Base-by-base conservation (phyloP, 768 basidiomycete species). In the Russula emetica region DNA sequence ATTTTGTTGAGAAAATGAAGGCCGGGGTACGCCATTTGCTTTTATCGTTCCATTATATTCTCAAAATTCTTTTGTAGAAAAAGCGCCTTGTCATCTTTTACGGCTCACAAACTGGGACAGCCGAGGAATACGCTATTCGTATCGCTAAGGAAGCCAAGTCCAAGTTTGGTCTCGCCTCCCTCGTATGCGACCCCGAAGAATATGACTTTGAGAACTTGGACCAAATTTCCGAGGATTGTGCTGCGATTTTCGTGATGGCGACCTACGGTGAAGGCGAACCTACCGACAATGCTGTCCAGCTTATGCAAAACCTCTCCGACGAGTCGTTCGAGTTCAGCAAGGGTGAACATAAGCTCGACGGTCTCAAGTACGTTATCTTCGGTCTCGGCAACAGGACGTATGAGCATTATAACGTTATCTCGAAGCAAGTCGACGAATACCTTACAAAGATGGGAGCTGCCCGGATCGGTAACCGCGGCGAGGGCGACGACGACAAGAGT, bases 231-330 rank as follows among this genome's bases (percentile, higher is more conserved):
- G 88, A 90, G 69, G 88, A 94, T 74, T 87, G 82, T 67, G 90
- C 87, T 22, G 92, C 87, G 61, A 86, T 99, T 76, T 98, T 99
- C 73, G 93, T 95, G 70, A 83, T 98, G 85, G 96, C 96, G 13
- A 98, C 96, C 14, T 99, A 99, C 71, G 96, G 96, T 67, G 96
- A 99, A 78, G 96, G 96, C 62, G 96, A 99, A 75, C 96, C 96
- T 36, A 98, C 96, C 13, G 96, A 99, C 74, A 99, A 98, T 73
- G 94, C 96, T 6, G 91, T 97, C 16, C 85, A 89, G 68, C 85
- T 99, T 69, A 88, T 94, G 85, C 92, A 96, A 74, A 94, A 93
- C 76, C 72, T 98, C 64, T 81, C 87, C 67, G 94, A 98, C 71
- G 83, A 88, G 5, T 85, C 86, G 14, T 94, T 94, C 74, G 88